A percentile compares a stretch with the other conserved stretches of the same genome.
Conservation (phyloP, 2,329 filamentous ascomycete species). For the Botrytis cinerea region DNA sequence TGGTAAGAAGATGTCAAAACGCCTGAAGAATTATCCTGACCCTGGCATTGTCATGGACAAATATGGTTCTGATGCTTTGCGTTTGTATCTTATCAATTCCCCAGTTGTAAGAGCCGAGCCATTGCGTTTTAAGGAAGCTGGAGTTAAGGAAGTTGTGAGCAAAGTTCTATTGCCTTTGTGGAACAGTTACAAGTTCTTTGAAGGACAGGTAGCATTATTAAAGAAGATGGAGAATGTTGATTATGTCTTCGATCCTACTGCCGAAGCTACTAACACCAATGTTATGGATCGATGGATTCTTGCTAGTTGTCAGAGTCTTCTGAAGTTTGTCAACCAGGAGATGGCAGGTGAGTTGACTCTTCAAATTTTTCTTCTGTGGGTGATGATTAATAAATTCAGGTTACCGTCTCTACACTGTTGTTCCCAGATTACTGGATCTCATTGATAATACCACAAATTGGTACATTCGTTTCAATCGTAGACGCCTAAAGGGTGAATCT, state of each 20-base stretch:
- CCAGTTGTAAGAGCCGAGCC: constrained; percentile 92
- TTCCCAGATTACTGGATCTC: constrained; percentile 76
- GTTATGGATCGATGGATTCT: constrained; percentile 97
- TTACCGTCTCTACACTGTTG: constrained; percentile 86
- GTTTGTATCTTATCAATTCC: constrained; percentile 95
- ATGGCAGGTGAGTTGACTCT: constrained; percentile 67
- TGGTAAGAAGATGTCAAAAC: constrained; percentile 98
- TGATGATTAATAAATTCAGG: constrained; percentile 41
- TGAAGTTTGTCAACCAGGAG: constrained; percentile 90
- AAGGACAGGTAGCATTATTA: constrained; percentile 79
- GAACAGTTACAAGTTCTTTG: constrained; percentile 98
- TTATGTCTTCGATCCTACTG: constrained; percentile 75
- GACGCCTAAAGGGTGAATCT: constrained; percentile 86
- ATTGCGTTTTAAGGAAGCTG: constrained; percentile 84
- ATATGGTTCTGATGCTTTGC: constrained; percentile 88
- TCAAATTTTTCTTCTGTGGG: not conserved
- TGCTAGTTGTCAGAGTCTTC: constrained; percentile 85
- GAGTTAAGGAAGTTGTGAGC: constrained; percentile 92
- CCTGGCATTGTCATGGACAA: constrained; percentile 79
- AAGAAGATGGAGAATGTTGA: constrained; percentile 82
- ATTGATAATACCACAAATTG: constrained; percentile 98
- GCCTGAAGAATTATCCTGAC: constrained; percentile 94
- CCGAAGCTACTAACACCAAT: constrained; percentile 77
- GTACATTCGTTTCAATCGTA: constrained; percentile 95
- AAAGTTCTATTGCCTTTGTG: constrained; percentile 88